Conservation (phyloP, 2,329 filamentous ascomycete species). For the Hypoxylon sp. region DNA sequence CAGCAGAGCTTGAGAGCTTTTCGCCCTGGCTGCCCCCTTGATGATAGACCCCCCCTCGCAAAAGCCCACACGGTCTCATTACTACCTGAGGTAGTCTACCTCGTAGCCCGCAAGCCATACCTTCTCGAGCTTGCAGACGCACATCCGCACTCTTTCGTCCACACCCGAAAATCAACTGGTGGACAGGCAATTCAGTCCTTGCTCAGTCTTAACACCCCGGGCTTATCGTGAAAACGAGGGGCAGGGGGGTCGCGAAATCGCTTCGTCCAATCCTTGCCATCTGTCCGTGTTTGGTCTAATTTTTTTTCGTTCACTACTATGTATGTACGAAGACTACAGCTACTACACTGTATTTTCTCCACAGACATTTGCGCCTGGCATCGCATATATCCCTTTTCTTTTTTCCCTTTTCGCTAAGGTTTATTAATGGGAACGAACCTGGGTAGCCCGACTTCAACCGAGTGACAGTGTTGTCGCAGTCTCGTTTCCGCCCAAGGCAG, state of each 20-base stretch:
- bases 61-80: constrained; percentile 36
- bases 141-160: constrained; percentile 33
- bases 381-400: constrained; percentile 43
- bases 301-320: constrained; percentile 30
- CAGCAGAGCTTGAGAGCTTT: constrained; percentile 34
- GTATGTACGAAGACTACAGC: constrained; percentile 23
- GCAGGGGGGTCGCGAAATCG: constrained; percentile 41
- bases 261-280: constrained; percentile 41
- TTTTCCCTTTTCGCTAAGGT: constrained; percentile 31
- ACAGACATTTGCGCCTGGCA: constrained; percentile 33
- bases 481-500: constrained; percentile 23
- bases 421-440: constrained; percentile 36
- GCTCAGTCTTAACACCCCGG: constrained; percentile 37
- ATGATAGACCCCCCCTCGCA: constrained; percentile 36
- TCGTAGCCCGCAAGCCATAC: constrained; percentile 29
- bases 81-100: constrained; percentile 33
- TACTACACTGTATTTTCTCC: constrained; percentile 42
- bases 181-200: constrained; percentile 31
- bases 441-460: constrained; percentile 29
- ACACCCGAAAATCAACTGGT: constrained; percentile 37
- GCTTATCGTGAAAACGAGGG: constrained; percentile 44
- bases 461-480: constrained; percentile 23
- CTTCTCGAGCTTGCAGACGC: constrained; percentile 32
- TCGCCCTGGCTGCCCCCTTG: constrained; percentile 26
- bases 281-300: constrained; percentile 38